phyloP scores from a whole-genome alignment of 805 yeast species.

The Metschnikowia rubicola region DNA sequence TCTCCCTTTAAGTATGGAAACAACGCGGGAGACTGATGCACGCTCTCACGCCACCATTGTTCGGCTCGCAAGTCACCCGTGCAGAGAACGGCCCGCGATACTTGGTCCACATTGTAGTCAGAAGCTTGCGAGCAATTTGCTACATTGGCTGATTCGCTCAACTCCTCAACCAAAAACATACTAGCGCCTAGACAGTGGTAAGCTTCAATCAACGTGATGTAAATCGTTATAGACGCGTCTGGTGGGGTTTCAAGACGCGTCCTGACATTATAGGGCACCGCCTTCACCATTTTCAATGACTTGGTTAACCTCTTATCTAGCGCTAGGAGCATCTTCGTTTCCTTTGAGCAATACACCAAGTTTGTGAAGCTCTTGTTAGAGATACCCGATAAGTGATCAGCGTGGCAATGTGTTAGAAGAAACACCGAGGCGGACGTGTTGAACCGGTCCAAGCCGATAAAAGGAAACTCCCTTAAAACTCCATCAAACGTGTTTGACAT shows the following conservation, averaged over 20 bases:
- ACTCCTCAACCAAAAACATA: conserved; percentile 47
- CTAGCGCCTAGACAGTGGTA: conserved; percentile 61
- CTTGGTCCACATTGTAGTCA: neutral
- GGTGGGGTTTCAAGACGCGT: conserved; percentile 16
- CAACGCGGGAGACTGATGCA: conserved; percentile 37
- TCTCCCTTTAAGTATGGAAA: conserved; percentile 39
- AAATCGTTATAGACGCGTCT: conserved; percentile 18
- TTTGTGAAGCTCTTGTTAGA: conserved; percentile 37
- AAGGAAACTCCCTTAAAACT: conserved; percentile 45
- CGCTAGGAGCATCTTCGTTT: conserved; percentile 32
- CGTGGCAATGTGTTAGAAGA: conserved; percentile 51
- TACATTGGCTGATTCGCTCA: neutral
- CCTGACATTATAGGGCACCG: conserved; percentile 21
- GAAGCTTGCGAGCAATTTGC: neutral
- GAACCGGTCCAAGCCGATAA: conserved; percentile 38
- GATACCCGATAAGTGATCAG: conserved; percentile 53
- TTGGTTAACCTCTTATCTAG: conserved; percentile 17
- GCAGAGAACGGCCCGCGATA: conserved; percentile 34
- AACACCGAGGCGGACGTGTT: conserved; percentile 22
- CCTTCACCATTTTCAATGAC: conserved; percentile 19
- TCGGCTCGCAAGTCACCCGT: conserved; percentile 63
- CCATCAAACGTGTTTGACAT: conserved; percentile 38
- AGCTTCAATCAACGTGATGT: conserved; percentile 44
- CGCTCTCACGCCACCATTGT: conserved; percentile 43
- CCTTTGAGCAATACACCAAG: conserved; percentile 44